Percentiles rank a stretch among this genome's conserved stretches.
These are phyloP conservation scores for Phytophthora quininea DNA, from an alignment of 352 stramenopile species.

Conservation along the genomic window DNA sequence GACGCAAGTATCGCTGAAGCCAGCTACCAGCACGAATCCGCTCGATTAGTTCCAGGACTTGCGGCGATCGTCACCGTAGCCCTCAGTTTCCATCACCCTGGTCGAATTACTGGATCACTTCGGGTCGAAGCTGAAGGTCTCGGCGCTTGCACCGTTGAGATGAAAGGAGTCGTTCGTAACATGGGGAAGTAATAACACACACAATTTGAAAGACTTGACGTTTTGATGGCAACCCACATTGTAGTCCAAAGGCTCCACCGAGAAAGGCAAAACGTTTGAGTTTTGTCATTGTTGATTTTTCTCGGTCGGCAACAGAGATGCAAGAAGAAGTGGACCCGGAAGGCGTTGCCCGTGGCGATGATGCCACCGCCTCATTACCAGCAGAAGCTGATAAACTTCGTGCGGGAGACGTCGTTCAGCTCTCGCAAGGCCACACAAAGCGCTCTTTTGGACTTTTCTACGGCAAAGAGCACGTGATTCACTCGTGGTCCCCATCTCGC, in stretches of 20 bases:
- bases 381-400: slow-evolving; percentile 14
- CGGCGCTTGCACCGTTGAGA: slow-evolving; percentile 51
- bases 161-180: slow-evolving; percentile 50
- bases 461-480: slow-evolving; percentile 43
- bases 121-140: slow-evolving; percentile 61
- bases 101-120: slow-evolving; percentile 47
- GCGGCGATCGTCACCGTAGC: slow-evolving; percentile 66
- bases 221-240: too few species aligned
- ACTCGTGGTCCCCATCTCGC: slow-evolving; percentile 44
- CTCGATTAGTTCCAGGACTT: slow-evolving; percentile 60
- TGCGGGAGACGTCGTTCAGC: slow-evolving; percentile 40
- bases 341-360: background rate
- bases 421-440: slow-evolving; percentile 15
- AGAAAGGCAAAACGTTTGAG: background rate
- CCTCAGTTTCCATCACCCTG: slow-evolving; percentile 63
- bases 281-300: too few species aligned
- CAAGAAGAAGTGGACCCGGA: background rate
- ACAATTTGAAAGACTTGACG: background rate
- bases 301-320: slow-evolving; percentile 3
- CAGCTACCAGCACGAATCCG: slow-evolving; percentile 63
- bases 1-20: slow-evolving; percentile 53
- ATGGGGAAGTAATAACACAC: slow-evolving; percentile 3
- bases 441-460: slow-evolving; percentile 42
- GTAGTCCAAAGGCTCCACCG: background rate
- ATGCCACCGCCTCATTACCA: slow-evolving; percentile 1